Evolutionary conservation across 352 stramenopile genomes (phyloP).

Genomic region (Ochromonadaceae sp.): DNA sequence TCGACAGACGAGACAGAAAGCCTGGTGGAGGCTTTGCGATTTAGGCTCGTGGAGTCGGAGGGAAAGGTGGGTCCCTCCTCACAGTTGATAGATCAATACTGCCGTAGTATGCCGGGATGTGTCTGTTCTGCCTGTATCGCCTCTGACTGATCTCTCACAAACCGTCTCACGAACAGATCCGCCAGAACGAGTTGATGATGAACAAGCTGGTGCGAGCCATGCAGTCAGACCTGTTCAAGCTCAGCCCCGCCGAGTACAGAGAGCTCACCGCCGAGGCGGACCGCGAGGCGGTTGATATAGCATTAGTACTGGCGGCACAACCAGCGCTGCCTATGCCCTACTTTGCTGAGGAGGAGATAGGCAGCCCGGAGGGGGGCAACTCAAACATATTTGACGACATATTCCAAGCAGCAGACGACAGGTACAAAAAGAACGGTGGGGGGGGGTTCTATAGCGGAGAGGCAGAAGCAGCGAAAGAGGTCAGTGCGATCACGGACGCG

Average conservation of each 20-base stretch:
- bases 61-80: too few species aligned
- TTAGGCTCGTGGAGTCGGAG: too few species aligned
- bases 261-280: neutral
- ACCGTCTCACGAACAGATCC: too few species aligned
- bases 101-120: too few species aligned
- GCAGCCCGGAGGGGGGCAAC: neutral
- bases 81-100: too few species aligned
- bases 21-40: too few species aligned
- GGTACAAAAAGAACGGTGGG: neutral
- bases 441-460: neutral
- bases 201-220: neutral
- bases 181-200: conserved; percentile 1
- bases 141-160: too few species aligned
- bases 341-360: neutral
- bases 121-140: too few species aligned
- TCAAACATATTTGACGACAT: conserved; percentile 7
- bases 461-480: too few species aligned
- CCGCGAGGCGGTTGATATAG: neutral
- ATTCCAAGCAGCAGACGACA: too few species aligned
- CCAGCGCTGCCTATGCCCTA: conserved; percentile 9
- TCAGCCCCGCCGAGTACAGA: neutral
- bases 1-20: too few species aligned
- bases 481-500: neutral
- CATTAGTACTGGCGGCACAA: neutral
- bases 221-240: neutral